phyloP scores from a whole-genome alignment of 148 eudicot genomes.

The Fallopia convolvulus region DNA sequence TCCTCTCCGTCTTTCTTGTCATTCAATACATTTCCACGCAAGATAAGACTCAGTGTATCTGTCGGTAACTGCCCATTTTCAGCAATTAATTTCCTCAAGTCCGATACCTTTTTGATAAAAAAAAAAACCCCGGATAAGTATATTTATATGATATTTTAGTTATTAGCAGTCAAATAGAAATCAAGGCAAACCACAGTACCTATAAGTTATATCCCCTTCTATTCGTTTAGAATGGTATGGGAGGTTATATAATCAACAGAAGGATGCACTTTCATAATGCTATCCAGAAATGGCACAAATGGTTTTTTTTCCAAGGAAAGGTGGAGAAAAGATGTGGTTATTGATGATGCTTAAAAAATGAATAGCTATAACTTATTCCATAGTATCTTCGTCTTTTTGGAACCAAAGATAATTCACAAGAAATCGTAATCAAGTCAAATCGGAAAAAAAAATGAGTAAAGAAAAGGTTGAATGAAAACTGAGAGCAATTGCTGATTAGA shows the following conservation, averaged over 20 bases:
- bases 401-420: not conserved
- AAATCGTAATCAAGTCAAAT: not conserved
- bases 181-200: not conserved
- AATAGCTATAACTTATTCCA: not conserved
- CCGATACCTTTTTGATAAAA: slow-evolving; percentile 41
- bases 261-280: not conserved
- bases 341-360: not conserved
- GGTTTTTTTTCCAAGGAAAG: not conserved
- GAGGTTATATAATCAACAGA: not conserved
- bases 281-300: not conserved
- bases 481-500: not conserved
- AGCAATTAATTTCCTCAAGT: slow-evolving; percentile 67
- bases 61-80: slow-evolving; percentile 36
- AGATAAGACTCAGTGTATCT: slow-evolving; percentile 63
- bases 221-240: not conserved
- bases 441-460: not conserved
- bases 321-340: not conserved
- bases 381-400: not conserved
- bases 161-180: not conserved
- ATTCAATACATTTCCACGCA: slow-evolving; percentile 58
- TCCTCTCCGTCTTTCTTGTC: slow-evolving; percentile 55
- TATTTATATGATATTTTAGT: not conserved
- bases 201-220: not conserved
- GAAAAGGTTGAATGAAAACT: not conserved
- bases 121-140: too few relatives aligned